Conservation (phyloP, 2,329 filamentous ascomycete genomes). For the Arthrobotrys conoides region DNA sequence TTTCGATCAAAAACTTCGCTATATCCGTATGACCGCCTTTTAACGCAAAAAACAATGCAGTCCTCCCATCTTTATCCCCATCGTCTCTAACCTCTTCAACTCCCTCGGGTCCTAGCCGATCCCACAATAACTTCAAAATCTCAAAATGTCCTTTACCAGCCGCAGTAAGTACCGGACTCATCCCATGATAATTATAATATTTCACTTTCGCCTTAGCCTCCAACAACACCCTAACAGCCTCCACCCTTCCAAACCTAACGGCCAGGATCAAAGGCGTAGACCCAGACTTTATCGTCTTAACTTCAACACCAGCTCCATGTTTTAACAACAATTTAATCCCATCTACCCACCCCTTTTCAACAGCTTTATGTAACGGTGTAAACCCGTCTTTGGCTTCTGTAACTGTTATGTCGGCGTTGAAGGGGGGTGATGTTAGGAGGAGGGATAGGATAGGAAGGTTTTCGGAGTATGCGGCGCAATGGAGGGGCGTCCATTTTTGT, state of each 20-base stretch:
- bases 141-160: conserved; percentile 25
- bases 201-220: conserved; percentile 24
- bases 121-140: conserved; percentile 12
- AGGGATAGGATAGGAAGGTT: background rate
- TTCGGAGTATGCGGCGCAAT: conserved; percentile 40
- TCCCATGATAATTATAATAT: conserved; percentile 26
- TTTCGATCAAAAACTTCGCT: conserved; percentile 9
- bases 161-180: conserved; percentile 23
- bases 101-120: background rate
- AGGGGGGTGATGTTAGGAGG: background rate
- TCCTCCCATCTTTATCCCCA: conserved; percentile 17
- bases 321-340: conserved; percentile 46
- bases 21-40: conserved; percentile 10
- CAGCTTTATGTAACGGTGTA: conserved; percentile 58
- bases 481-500: conserved; percentile 32
- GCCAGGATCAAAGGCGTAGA: conserved; percentile 57
- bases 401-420: background rate
- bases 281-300: conserved; percentile 6
- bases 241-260: conserved; percentile 40
- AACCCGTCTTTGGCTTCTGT: conserved; percentile 44
- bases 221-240: conserved; percentile 34
- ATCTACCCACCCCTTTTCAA: conserved; percentile 44
- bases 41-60: conserved; percentile 21
- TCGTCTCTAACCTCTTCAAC: conserved; percentile 8
- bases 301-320: conserved; percentile 41